A percentile compares a stretch with the other conserved stretches of the same genome.
Conservation (phyloP, 352 stramenopile species). For the Pythium folliculosum region DNA sequence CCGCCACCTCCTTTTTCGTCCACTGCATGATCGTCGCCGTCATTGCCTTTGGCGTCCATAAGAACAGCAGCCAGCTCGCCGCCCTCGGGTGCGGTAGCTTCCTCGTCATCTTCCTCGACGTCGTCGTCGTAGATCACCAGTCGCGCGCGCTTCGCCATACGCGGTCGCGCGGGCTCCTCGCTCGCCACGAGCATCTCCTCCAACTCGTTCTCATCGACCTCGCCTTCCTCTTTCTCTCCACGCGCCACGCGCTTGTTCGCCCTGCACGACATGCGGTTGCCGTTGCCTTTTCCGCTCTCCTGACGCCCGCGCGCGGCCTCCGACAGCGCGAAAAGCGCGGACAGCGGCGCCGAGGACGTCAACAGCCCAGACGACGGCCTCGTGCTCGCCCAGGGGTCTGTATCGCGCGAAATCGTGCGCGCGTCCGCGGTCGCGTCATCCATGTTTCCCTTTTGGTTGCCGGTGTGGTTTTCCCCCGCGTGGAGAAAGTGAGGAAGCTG, state of each 20-base stretch:
- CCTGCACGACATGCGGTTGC: too few species aligned
- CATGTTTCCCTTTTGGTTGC: background rate
- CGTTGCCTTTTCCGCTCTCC: too few species aligned
- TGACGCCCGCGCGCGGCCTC: too few species aligned
- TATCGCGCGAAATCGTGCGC: too few species aligned
- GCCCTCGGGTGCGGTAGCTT: background rate
- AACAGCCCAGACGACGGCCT: too few species aligned
- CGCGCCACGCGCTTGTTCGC: too few species aligned
- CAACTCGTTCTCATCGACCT: background rate
- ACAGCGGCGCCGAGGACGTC: too few species aligned
- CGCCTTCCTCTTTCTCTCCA: background rate
- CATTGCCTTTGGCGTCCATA: background rate
- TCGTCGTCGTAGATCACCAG: slow-evolving; percentile 1
- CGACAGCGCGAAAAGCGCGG: too few species aligned
- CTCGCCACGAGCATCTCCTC: background rate
- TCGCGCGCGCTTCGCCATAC: background rate
- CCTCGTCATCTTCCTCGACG: background rate
- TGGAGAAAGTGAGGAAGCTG: background rate
- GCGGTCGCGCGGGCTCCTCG: background rate
- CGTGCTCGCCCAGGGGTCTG: too few species aligned
- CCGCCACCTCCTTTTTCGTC: background rate
- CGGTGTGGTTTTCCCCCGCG: too few species aligned
- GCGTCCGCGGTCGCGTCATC: background rate
- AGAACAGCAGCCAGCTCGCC: background rate
- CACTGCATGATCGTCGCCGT: background rate